These are phyloP conservation scores for Neofusicoccum ribis DNA, from an alignment of 2,329 filamentous ascomycete genomes.

Conservation along the genomic window DNA sequence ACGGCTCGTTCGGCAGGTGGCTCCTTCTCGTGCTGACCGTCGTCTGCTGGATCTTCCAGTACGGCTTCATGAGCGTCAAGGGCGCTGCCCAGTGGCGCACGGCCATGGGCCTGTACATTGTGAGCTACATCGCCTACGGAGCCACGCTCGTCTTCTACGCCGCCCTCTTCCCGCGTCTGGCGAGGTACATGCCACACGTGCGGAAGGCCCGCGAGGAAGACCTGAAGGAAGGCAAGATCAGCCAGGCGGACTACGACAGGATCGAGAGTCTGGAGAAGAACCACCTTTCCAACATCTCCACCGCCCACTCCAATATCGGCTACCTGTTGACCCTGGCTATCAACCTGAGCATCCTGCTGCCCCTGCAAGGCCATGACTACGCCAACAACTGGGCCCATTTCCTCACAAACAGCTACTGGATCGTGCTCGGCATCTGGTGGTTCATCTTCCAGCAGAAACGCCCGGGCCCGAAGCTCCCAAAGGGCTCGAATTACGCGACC, in stretches of 20 bases:
- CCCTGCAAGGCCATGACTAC: conserved; percentile 54
- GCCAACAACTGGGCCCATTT: conserved; percentile 68
- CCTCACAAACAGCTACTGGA: conserved; percentile 68
- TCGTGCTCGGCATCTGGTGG: conserved; percentile 65
- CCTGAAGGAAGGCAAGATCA: conserved; percentile 51
- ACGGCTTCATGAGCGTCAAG: conserved; percentile 68
- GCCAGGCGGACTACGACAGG: conserved; percentile 60
- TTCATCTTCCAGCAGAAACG: conserved; percentile 65
- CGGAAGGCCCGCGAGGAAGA: conserved; percentile 53
- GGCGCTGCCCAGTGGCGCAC: conserved; percentile 60
- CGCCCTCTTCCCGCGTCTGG: conserved; percentile 60
- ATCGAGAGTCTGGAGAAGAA: conserved; percentile 65
- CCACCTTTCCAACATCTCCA: conserved; percentile 61
- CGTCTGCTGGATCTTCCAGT: conserved; percentile 63
- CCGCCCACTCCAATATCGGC: conserved; percentile 39
- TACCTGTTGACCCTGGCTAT: conserved; percentile 47
- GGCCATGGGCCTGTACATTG: conserved; percentile 64
- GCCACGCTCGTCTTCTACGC: conserved; percentile 38
- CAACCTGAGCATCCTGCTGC: conserved; percentile 51
- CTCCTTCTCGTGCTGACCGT: conserved; percentile 63
- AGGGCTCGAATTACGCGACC: conserved; percentile 53
- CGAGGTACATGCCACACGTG: conserved; percentile 55
- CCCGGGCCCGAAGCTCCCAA: conserved; percentile 55
- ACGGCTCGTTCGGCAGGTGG: conserved; percentile 58
- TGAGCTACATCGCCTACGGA: conserved; percentile 68